Conservation (phyloP, 208 protist genomes). For the Phytomonas sp. region DNA sequence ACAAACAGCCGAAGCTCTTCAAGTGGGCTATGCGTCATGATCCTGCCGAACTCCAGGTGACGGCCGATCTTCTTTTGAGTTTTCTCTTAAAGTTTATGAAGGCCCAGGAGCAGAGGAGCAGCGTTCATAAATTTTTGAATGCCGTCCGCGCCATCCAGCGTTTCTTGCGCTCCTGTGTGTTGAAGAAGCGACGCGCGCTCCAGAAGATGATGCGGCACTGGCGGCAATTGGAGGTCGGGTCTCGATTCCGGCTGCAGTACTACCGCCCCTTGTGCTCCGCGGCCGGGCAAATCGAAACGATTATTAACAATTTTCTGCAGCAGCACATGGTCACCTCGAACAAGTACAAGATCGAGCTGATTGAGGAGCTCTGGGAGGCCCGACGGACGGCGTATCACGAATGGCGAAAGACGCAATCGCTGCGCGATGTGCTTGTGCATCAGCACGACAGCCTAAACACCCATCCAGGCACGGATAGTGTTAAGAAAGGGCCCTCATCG, state of each 20-base stretch:
- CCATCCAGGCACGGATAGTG: background rate
- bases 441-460: background rate
- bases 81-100: constrained; percentile 24
- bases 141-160: constrained; percentile 46
- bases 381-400: constrained; percentile 19
- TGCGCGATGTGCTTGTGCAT: background rate
- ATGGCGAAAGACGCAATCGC: background rate
- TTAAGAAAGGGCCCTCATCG: background rate
- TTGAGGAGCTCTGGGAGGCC: constrained; percentile 43
- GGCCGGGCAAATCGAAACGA: constrained; percentile 42
- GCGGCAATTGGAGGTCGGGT: constrained; percentile 55
- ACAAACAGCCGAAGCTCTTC: constrained; percentile 36
- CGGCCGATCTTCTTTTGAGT: constrained; percentile 14
- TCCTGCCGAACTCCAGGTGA: constrained; percentile 11
- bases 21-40: constrained; percentile 25
- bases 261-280: constrained; percentile 32
- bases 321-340: constrained; percentile 72
- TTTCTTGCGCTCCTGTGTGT: constrained; percentile 59
- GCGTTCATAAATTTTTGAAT: constrained; percentile 17
- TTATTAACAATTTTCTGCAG: constrained; percentile 69
- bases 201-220: constrained; percentile 53
- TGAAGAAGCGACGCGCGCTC: constrained; percentile 44
- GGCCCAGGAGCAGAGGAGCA: constrained; percentile 11
- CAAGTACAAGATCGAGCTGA: constrained; percentile 53
- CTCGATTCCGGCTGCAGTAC: constrained; percentile 48